Conservation (phyloP, 495 filamentous ascomycete genomes). For the Penicillium malachiteum region DNA sequence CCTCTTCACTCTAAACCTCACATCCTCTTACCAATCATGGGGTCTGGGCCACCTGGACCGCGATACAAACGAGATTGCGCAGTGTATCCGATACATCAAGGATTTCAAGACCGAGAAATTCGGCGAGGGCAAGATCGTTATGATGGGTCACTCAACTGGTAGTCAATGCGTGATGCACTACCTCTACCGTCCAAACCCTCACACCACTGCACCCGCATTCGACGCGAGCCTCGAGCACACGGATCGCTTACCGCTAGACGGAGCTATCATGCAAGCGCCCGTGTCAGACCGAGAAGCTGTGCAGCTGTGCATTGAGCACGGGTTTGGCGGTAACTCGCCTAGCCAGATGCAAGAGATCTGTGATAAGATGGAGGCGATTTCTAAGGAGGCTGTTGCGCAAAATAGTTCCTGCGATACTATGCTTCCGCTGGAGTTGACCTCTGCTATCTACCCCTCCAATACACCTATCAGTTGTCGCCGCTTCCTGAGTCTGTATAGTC, state of each 20-base stretch:
- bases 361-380: slow-evolving; percentile 25
- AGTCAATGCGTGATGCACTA: slow-evolving; percentile 85
- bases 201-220: slow-evolving; percentile 28
- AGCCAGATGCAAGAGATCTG: slow-evolving; percentile 23
- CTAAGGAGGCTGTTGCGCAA: slow-evolving; percentile 23
- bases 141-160: slow-evolving; percentile 84
- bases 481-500: slow-evolving; percentile 63
- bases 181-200: slow-evolving; percentile 40
- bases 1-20: slow-evolving; percentile 61
- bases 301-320: slow-evolving; percentile 23
- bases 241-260: slow-evolving; percentile 54
- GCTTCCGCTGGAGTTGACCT: slow-evolving; percentile 35
- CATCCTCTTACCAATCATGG: slow-evolving; percentile 68
- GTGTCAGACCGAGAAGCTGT: slow-evolving; percentile 73
- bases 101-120: slow-evolving; percentile 38
- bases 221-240: slow-evolving; percentile 32
- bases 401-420: slow-evolving; percentile 27
- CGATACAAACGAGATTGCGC: slow-evolving; percentile 73
- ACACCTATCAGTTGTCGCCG: slow-evolving; percentile 62
- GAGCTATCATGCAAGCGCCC: slow-evolving; percentile 73
- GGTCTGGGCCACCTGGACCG: slow-evolving; percentile 64
- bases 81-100: slow-evolving; percentile 69
- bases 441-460: slow-evolving; percentile 21
- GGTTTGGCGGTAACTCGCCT: slow-evolving; percentile 21
- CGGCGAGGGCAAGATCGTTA: slow-evolving; percentile 58